Evolutionary conservation across 2,329 filamentous ascomycete genomes (phyloP).

Genomic region (Monilinia fructicola): DNA sequence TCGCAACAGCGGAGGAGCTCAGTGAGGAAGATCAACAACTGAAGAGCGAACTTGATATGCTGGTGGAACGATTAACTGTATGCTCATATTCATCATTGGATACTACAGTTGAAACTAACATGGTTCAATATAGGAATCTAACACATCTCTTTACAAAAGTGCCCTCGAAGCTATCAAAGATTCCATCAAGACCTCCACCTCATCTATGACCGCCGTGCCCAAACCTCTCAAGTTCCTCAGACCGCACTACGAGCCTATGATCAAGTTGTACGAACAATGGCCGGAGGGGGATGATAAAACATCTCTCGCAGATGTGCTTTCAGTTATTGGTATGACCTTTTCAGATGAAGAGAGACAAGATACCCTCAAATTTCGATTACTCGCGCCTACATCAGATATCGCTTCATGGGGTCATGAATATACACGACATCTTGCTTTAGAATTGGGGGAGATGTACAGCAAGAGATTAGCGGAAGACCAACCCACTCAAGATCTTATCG

Average conservation of each 20-base stretch:
- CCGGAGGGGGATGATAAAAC: conserved; percentile 80
- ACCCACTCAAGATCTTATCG: conserved; percentile 76
- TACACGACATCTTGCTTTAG: conserved; percentile 88
- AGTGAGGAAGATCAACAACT: conserved; percentile 98
- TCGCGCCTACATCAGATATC: conserved; percentile 88
- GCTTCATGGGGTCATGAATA: conserved; percentile 99
- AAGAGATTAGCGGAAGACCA: conserved; percentile 85
- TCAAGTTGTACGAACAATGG: conserved; percentile 88
- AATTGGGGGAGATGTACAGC: conserved; percentile 92
- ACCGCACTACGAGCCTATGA: conserved; percentile 90
- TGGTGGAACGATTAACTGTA: conserved; percentile 92
- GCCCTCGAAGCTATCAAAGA: conserved; percentile 95
- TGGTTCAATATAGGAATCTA: conserved; percentile 65
- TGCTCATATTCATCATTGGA: conserved; percentile 32
- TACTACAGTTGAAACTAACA: conserved; percentile 25
- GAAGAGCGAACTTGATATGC: conserved; percentile 96
- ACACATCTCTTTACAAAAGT: conserved; percentile 84
- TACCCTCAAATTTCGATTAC: conserved; percentile 90
- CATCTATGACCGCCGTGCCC: conserved; percentile 98
- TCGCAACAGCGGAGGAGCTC: conserved; percentile 71
- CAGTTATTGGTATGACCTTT: conserved; percentile 97
- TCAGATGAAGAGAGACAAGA: conserved; percentile 95
- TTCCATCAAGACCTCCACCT: conserved; percentile 98
- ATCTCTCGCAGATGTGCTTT: conserved; percentile 89
- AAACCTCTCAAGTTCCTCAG: conserved; percentile 97